Evolutionary conservation across 352 stramenopile species (phyloP), one percentile per base, ranked within the genome.

Genomic region (Plasmopara muralis): DNA sequence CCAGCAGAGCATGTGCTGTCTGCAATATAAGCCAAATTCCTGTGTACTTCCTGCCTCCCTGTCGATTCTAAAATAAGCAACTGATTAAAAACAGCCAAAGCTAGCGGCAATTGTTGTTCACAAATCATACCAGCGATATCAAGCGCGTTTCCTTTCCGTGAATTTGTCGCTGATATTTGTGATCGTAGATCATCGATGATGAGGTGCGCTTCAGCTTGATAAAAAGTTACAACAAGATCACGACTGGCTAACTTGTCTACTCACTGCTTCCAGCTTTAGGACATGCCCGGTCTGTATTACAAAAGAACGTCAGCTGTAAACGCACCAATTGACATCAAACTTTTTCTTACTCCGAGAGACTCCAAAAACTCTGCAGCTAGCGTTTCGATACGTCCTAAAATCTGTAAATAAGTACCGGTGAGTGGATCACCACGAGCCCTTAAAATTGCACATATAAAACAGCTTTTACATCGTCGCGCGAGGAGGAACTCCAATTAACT

Each of bases 21-120:
- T 91, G 82, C 20, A 93, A 70, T 6, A 93, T 74, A 38, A 93
- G 57, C 83, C 83, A 93, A 8, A 87, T 78, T 0, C 75, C 72
- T 4, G 83, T 92, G 49, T 92, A 93, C 66, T 85, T 87, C 15
- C 81, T 62, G n/a, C 79, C 81, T 34, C 81, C 74, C 20, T 61
- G 61, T 35, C 74, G 68, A 43, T 77, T 88, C 83, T 90, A 37
- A 5, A 5, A 35, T 12, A 25, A 25, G 20, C 20, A 3, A 25
- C 20, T 25, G 20, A 25, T 3, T 25, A 25, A 25, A 25, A 25
- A 3, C 3, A 25, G 20, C 20, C 20, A 3, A n/a, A n/a, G n/a
- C n/a, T n/a, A 25, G 20, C 4, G 25, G 14, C 25, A 38, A 2
- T 34, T 28, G 30, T 15, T 13, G 15, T 30, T 15, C 8, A 28